Base-by-base conservation (phyloP, 2,329 filamentous ascomycete genomes). In the Colletotrichum trifolii region DNA sequence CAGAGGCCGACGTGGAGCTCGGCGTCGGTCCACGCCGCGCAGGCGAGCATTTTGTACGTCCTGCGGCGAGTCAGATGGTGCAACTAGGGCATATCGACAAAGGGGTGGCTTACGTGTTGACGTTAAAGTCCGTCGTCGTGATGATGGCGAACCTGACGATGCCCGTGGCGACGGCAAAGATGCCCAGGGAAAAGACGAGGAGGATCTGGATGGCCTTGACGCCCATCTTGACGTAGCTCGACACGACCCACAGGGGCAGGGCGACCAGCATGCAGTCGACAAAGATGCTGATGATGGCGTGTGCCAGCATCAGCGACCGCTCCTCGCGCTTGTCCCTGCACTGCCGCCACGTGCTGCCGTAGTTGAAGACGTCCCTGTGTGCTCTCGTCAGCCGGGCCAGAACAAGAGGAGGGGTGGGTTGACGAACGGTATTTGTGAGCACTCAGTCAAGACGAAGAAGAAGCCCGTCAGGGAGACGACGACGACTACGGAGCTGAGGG, bases 1-100 rank as follows among this genome's bases (percentile, higher is more conserved):
- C 79, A 82, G 36, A 82, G 70, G n/a, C 78, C 80, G 47, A 78
- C 70, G 63, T 82, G 79, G 47, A 75, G 72, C 67, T 82, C 79
- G 6, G 80, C 69, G 54, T 79, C 75, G 8, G 78, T 80, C 78
- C 77, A 81, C 8, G 75, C 69, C 36, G 71, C 73, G n/a, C 75
- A 71, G 6, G 68, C 74, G 12, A 73, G 68, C 70, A 81, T 78
- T 15, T 75, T 73, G 66, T 74, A 77, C 3, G 78, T 81, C 35
- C 77, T 79, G 33, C 8, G 13, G 12, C 8, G 35, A 9, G 55
- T 50, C 10, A 49, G 54, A 11, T 6, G 5, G 9, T 4, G 45
- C 2, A 2, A 25, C n/a, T 3, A 35, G 33, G 17, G 12, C 25
- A 6, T 12, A 34, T 33, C 11, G 25, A 48, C 17, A 25, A 17